These are phyloP conservation scores for Litchi chinensis DNA, from an alignment of 345 rosid species.

Conservation along the genomic window DNA sequence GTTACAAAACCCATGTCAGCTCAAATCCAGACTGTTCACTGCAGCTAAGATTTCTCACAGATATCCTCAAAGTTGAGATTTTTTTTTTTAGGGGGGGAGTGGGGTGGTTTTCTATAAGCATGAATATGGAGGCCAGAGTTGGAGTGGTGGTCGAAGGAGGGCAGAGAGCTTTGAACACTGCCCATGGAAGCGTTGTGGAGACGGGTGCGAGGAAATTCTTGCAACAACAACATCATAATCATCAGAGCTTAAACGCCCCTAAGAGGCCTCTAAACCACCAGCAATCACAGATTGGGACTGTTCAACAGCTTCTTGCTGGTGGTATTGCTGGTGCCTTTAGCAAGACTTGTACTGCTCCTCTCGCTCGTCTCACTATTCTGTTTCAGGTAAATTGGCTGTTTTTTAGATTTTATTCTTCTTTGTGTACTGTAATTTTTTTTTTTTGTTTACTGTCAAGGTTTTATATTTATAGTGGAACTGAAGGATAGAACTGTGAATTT, in stretches of 20 bases:
- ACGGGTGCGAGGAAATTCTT: slow-evolving; percentile 59
- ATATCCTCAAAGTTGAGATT: slow-evolving; percentile 1
- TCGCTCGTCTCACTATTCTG: slow-evolving; percentile 91
- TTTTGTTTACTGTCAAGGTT: neutral
- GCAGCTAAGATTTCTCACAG: neutral
- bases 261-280: slow-evolving; percentile 40
- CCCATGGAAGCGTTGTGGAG: slow-evolving; percentile 58
- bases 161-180: slow-evolving; percentile 61
- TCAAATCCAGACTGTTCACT: neutral
- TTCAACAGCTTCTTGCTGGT: slow-evolving; percentile 74
- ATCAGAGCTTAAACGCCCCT: slow-evolving; percentile 10
- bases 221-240: slow-evolving; percentile 29
- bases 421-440: neutral
- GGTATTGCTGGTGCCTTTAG: slow-evolving; percentile 95
- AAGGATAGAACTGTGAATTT: neutral
- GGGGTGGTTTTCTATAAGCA: neutral
- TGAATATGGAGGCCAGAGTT: slow-evolving; percentile 78
- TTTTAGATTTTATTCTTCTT: neutral
- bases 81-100: neutral
- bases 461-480: neutral
- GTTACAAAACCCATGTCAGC: slow-evolving; percentile 21
- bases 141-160: slow-evolving; percentile 79
- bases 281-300: slow-evolving; percentile 48
- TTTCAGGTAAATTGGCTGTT: slow-evolving; percentile 60
- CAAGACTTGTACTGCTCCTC: slow-evolving; percentile 99